Conservation (phyloP, 177 flowering plant species). For the Tripterygium wilfordii region DNA sequence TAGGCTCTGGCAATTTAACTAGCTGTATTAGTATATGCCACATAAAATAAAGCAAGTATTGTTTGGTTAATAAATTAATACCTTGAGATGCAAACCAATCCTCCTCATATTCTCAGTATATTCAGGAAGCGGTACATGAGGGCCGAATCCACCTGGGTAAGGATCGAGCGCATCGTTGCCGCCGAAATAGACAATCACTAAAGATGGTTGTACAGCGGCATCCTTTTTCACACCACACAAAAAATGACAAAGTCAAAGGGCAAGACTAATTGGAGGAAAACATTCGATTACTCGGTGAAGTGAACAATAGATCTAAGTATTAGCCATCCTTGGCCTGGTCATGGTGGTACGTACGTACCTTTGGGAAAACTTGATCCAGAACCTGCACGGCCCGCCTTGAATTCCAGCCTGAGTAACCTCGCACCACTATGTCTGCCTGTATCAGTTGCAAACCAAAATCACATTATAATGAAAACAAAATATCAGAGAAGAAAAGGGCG, state of each 20-base stretch:
- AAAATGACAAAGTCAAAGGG: not conserved
- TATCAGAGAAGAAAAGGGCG: not conserved
- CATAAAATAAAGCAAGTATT: too few species aligned
- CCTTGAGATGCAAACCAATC: conserved; percentile 70
- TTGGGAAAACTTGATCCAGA: conserved; percentile 47
- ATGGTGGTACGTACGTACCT: too few species aligned
- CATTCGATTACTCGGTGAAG: too few species aligned
- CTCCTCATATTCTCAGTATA: conserved; percentile 71
- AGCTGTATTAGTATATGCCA: not conserved
- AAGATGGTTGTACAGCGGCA: conserved; percentile 63
- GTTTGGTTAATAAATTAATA: too few species aligned
- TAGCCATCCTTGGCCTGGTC: too few species aligned
- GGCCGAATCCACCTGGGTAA: conserved; percentile 54
- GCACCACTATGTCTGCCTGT: conserved; percentile 54
- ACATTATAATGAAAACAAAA: not conserved
- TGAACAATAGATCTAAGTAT: too few species aligned
- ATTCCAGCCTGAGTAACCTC: conserved; percentile 64
- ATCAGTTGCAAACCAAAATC: too few species aligned
- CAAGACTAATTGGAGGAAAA: too few species aligned
- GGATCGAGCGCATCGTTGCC: conserved; percentile 74
- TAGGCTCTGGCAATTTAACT: conserved; percentile 46
- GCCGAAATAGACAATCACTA: conserved; percentile 87
- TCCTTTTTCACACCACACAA: conserved; percentile 34
- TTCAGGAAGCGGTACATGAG: conserved; percentile 85
- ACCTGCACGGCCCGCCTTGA: conserved; percentile 46